These are phyloP conservation scores for Vaccinium darrowii DNA, from an alignment of 148 eudicot species.

Conservation along the genomic window DNA sequence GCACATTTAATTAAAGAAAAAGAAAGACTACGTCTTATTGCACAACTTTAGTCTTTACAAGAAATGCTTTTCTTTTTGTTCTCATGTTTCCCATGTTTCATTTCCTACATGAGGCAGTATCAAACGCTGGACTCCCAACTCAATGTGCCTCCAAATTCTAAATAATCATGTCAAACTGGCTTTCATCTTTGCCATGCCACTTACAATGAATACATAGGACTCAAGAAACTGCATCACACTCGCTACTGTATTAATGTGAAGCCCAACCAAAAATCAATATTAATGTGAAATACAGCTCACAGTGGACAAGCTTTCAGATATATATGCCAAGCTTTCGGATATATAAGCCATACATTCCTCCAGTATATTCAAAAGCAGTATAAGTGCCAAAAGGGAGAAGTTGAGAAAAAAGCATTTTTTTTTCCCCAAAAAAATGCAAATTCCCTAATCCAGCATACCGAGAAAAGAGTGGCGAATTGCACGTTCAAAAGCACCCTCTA, in stretches of 20 bases:
- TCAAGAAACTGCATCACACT: neutral
- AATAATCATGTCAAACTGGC: neutral
- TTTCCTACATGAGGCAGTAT: neutral
- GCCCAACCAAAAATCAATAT: neutral
- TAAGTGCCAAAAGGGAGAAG: neutral
- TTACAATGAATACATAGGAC: neutral
- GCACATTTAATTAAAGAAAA: neutral
- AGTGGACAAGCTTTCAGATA: neutral
- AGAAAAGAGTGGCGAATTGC: constrained; percentile 85
- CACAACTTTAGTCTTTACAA: neutral
- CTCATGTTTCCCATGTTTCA: no score
- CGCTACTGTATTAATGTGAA: neutral
- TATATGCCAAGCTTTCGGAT: neutral
- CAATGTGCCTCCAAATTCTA: neutral
- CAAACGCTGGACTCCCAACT: neutral
- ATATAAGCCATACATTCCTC: neutral
- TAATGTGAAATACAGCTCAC: neutral
- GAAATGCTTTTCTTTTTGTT: neutral
- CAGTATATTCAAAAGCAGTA: neutral
- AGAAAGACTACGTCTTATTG: neutral
- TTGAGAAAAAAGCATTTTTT: neutral
- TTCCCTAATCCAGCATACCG: constrained; percentile 38
- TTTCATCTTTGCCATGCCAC: neutral
- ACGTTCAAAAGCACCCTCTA: constrained; percentile 67
- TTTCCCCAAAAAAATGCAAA: neutral